Percentiles rank a stretch among this genome's conserved stretches.
Conservation (phyloP, 75 land plant genomes). For the Larix kaempferi region DNA sequence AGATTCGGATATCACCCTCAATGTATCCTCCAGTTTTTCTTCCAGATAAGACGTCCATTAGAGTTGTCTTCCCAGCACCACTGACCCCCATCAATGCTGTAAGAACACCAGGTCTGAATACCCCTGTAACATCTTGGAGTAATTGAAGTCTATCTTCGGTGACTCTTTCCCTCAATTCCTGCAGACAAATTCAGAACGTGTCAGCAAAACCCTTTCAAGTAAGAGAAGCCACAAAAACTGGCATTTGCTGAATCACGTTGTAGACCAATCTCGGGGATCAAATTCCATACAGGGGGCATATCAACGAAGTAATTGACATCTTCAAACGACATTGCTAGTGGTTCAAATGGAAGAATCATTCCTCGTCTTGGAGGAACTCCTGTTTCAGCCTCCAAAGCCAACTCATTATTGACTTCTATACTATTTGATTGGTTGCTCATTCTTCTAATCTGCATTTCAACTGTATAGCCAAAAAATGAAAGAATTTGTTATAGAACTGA, state of each 20-base stretch:
- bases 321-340: constrained; percentile 17
- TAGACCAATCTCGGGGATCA: background rate
- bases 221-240: background rate
- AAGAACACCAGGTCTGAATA: constrained; percentile 76
- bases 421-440: constrained; percentile 23
- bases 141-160: constrained; percentile 72
- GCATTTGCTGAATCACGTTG: background rate
- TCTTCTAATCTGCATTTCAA: background rate
- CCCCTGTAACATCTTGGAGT: constrained; percentile 60
- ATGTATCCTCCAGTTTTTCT: constrained; percentile 85
- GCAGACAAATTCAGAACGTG: constrained; percentile 6
- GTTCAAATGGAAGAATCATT: constrained; percentile 33
- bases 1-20: constrained; percentile 78
- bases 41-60: constrained; percentile 90
- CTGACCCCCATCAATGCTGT: constrained; percentile 89
- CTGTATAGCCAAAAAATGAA: background rate
- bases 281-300: constrained; percentile 28
- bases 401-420: background rate
- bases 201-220: background rate
- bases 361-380: constrained; percentile 9
- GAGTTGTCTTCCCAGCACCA: constrained; percentile 88
- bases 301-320: constrained; percentile 31
- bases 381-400: background rate
- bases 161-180: constrained; percentile 84
- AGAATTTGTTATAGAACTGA: background rate